Conservation (phyloP, 805 yeast species). For the Cyberlindnera galapagoensis region DNA sequence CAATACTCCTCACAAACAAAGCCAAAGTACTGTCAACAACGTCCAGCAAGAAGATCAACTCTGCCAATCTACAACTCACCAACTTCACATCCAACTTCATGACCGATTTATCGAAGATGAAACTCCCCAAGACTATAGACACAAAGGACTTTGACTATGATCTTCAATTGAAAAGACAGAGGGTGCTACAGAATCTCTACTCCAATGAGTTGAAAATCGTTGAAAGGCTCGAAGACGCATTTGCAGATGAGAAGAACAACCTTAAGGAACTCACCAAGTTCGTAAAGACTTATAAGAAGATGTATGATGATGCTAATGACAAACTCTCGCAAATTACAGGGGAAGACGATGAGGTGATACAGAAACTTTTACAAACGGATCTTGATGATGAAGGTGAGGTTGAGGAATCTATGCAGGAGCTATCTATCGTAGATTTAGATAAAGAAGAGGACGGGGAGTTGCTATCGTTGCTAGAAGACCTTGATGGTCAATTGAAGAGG, state of each 20-base stretch:
- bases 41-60: conserved; percentile 3
- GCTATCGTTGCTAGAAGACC: conserved; percentile 7
- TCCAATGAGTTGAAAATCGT: conserved; percentile 18
- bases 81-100: conserved; percentile 11
- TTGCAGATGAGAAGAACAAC: conserved; percentile 8
- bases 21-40: conserved; percentile 10
- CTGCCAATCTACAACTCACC: conserved; percentile 5
- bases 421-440: no score
- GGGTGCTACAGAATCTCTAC: conserved; percentile 11
- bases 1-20: conserved; percentile 14
- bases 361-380: conserved; percentile 3
- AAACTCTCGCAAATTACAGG: conserved; percentile 8
- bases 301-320: conserved; percentile 10
- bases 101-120: conserved; percentile 6
- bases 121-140: conserved; percentile 13
- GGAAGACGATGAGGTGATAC: conserved; percentile 1
- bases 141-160: conserved; percentile 16
- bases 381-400: conserved; percentile 2
- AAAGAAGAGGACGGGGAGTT: conserved; percentile 8
- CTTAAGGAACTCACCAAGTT: conserved; percentile 8
- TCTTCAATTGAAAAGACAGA: conserved; percentile 15
- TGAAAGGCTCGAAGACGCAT: conserved; percentile 9
- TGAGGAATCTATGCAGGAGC: neutral
- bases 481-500: conserved; percentile 12
- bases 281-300: conserved; percentile 9